Conservation (phyloP, 108 stramenopile genomes). For the Hondaea fermentalgiana region DNA sequence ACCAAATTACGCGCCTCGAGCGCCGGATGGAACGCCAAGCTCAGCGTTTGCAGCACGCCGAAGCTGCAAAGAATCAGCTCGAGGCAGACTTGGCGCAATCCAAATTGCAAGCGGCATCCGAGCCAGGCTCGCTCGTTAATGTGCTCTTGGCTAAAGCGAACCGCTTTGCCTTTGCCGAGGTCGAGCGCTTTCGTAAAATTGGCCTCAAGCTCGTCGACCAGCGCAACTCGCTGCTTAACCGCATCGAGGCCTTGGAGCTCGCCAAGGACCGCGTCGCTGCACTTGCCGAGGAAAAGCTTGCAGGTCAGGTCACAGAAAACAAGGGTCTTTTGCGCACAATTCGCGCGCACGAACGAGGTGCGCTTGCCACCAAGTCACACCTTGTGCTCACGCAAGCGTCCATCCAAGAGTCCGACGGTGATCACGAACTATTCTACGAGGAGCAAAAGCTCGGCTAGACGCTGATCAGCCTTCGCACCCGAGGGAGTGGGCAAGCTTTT, state of each 20-base stretch:
- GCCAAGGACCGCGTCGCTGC: not conserved
- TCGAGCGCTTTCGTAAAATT: not conserved
- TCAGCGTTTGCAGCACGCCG: not conserved
- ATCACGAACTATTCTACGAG: too few relatives aligned
- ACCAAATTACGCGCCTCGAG: not conserved
- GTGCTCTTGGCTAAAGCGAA: not conserved
- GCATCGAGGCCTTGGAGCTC: not conserved
- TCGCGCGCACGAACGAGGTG: not conserved
- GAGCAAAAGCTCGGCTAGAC: too few relatives aligned
- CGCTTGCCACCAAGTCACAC: not conserved
- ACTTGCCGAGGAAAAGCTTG: not conserved
- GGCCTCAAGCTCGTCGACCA: not conserved
- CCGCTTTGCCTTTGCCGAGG: not conserved
- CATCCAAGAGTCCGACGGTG: too few relatives aligned
- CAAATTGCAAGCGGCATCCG: not conserved
- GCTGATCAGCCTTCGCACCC: too few relatives aligned
- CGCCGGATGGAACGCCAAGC: not conserved
- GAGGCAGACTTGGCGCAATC: not conserved
- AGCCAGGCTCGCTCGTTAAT: not conserved
- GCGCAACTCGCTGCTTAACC: not conserved
- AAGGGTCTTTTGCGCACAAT: not conserved
- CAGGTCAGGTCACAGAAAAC: not conserved
- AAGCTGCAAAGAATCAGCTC: not conserved
- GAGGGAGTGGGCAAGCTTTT: too few relatives aligned
- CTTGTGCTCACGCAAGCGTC: not conserved